phyloP scores from a whole-genome alignment of 768 basidiomycete species.

The Auricularia heimuer region DNA sequence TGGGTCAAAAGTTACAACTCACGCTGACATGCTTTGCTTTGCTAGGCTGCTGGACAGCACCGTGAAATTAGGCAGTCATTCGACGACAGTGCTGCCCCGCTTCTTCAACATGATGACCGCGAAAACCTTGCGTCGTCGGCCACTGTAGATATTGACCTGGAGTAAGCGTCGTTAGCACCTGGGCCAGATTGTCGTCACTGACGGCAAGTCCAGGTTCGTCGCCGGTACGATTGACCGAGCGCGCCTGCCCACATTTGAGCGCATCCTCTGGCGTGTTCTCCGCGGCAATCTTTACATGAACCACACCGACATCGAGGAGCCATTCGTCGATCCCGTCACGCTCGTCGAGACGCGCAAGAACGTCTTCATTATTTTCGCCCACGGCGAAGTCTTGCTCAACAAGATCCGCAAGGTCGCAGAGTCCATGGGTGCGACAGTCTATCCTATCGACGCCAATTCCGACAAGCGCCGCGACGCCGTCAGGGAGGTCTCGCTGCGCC shows the following conservation, averaged over 20 bases:
- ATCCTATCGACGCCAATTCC: conserved; percentile 89
- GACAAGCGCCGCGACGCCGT: conserved; percentile 88
- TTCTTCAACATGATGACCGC: conserved; percentile 85
- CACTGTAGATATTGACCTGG: conserved; percentile 71
- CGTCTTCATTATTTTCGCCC: conserved; percentile 99
- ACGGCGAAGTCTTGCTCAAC: conserved; percentile 81
- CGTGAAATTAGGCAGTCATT: conserved; percentile 78
- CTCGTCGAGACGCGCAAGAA: conserved; percentile 87
- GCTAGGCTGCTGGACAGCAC: conserved; percentile 68
- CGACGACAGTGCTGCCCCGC: conserved; percentile 83
- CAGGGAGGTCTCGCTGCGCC: conserved; percentile 73
- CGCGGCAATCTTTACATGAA: conserved; percentile 99
- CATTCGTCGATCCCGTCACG: conserved; percentile 81
- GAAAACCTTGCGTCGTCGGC: conserved; percentile 48
- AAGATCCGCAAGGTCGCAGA: conserved; percentile 98
- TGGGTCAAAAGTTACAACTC: background rate
- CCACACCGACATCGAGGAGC: conserved; percentile 87
- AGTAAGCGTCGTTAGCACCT: conserved; percentile 39
- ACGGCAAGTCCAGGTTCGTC: conserved; percentile 58
- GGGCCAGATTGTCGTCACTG: conserved; percentile 3
- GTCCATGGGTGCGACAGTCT: conserved; percentile 97
- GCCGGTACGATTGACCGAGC: conserved; percentile 93
- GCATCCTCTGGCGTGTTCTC: conserved; percentile 94
- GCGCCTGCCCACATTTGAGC: conserved; percentile 88
- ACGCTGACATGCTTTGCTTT: background rate